Evolutionary conservation across 2,329 filamentous ascomycete species (phyloP).

Genomic region (Aschersonia sp.): DNA sequence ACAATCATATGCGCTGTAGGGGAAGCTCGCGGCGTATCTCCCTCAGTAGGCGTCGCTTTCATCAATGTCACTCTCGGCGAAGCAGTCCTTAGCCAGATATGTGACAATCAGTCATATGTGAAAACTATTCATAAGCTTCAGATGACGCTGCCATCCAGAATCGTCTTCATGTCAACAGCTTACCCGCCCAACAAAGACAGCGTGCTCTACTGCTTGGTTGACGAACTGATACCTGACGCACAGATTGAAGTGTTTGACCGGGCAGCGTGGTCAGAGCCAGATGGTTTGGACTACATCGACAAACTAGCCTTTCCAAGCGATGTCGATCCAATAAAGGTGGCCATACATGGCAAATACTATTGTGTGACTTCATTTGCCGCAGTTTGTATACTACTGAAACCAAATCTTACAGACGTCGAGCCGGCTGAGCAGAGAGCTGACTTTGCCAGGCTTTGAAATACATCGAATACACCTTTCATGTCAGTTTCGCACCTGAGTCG

Average conservation of each 20-base stretch:
- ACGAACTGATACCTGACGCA: slow-evolving; percentile 33
- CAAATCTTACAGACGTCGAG: background rate
- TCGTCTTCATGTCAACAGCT: slow-evolving; percentile 64
- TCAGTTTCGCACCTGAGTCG: slow-evolving; percentile 29
- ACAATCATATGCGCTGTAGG: slow-evolving; percentile 78
- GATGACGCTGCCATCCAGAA: slow-evolving; percentile 64
- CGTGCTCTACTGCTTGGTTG: slow-evolving; percentile 58
- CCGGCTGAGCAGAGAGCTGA: background rate
- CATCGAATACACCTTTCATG: slow-evolving; percentile 53
- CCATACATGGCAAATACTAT: slow-evolving; percentile 72
- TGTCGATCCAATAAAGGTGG: slow-evolving; percentile 64
- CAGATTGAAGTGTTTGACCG: slow-evolving; percentile 45
- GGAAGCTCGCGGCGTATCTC: slow-evolving; percentile 76
- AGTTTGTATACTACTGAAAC: slow-evolving; percentile 32
- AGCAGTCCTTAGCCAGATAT: slow-evolving; percentile 76
- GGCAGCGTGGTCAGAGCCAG: slow-evolving; percentile 68
- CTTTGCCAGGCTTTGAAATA: slow-evolving; percentile 58
- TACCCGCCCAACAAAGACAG: slow-evolving; percentile 51
- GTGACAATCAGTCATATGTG: slow-evolving; percentile 83
- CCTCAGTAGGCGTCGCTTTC: slow-evolving; percentile 73
- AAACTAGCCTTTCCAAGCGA: slow-evolving; percentile 70
- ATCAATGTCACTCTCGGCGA: slow-evolving; percentile 77
- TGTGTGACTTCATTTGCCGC: slow-evolving; percentile 75
- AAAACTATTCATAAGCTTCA: slow-evolving; percentile 76
- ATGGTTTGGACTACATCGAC: slow-evolving; percentile 64